Evolutionary conservation across 73 alveolate species (phyloP), one percentile per base, ranked within the genome.

Genomic region (Paramecium tetraurelia): DNA sequence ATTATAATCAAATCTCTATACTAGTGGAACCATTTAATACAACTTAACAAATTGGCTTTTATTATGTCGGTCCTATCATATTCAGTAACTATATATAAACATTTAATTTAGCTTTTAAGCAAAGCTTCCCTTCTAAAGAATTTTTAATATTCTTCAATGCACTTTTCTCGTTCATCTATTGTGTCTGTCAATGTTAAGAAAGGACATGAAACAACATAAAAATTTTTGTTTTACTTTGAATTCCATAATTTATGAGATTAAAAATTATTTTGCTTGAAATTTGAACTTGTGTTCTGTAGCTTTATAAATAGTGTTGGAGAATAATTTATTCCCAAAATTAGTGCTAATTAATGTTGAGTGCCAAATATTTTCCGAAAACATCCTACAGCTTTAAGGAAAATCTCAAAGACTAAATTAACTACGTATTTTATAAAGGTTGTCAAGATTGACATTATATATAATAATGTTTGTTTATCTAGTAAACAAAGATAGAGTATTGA

Each of bases 381-480:
- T 14, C 59, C 59, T 14, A 48, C 8, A 1, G 12, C 0, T 48
- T 48, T 11, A 16, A 48, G 11, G 16, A 48, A 3, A 14, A 48
- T 48, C 9, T 14, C 3, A 48, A 12, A 14, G 59, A 16, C 4
- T 41, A 8, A 6, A 2, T 41, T 41, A 41, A n/a, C n/a, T n/a
- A n/a, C n/a, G n/a, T n/a, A n/a, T n/a, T n/a, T n/a, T n/a, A n/a
- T n/a, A n/a, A n/a, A n/a, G n/a, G n/a, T n/a, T n/a, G n/a, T n/a
- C n/a, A n/a, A n/a, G n/a, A n/a, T n/a, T n/a, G n/a, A n/a, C 48
- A 40, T 40, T 40, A 40, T 7, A 7, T 48, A 12, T 0, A 93
- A 95, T 50, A 92, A 92, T 43, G 92, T 29, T 14, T 58, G 69
- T 14, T 92, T 77, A 92, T 40, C 48, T 6, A 40, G 1, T 40